Percentiles rank a stretch among this genome's conserved stretches.
phyloP scores from a whole-genome alignment of 176 grass and related monocot species.

The Thinopyrum elongatum region DNA sequence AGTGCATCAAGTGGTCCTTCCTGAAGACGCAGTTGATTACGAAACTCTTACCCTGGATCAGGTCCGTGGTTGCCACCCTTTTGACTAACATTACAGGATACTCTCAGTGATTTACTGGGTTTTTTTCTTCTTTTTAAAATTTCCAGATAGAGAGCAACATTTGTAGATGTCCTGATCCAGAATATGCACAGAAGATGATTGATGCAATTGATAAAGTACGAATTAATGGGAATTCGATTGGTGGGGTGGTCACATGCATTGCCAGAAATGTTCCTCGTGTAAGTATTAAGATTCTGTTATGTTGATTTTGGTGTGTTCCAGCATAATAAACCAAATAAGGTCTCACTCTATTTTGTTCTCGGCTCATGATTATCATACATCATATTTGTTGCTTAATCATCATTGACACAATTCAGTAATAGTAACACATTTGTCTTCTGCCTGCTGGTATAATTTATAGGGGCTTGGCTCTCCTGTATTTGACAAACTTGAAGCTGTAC shows the following conservation, averaged over 20 bases:
- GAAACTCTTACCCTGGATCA: slow-evolving; percentile 76
- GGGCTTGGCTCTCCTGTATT: slow-evolving; percentile 94
- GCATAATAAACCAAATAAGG: background rate
- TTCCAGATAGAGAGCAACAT: slow-evolving; percentile 98
- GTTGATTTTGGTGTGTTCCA: slow-evolving; percentile 14
- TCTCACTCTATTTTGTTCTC: background rate
- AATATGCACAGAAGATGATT: slow-evolving; percentile 98
- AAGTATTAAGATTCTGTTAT: slow-evolving; percentile 38
- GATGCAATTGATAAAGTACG: slow-evolving; percentile 85
- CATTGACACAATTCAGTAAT: background rate
- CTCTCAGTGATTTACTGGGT: slow-evolving; percentile 28
- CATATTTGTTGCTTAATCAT: background rate
- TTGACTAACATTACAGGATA: slow-evolving; percentile 2
- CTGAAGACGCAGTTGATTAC: slow-evolving; percentile 82
- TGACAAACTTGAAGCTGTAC: slow-evolving; percentile 96
- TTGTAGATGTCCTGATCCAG: slow-evolving; percentile 87
- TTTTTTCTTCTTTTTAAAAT: slow-evolving; percentile 20
- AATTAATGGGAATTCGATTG: slow-evolving; percentile 86
- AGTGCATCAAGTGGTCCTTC: slow-evolving; percentile 92
- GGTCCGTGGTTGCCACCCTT: slow-evolving; percentile 46
- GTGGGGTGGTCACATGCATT: slow-evolving; percentile 96
- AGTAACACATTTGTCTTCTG: slow-evolving; percentile 5
- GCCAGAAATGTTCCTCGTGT: slow-evolving; percentile 97
- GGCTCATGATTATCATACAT: background rate
- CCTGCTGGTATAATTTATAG: slow-evolving; percentile 41